Percentiles rank a stretch among this genome's conserved stretches.
phyloP scores from a whole-genome alignment of 805 yeast genomes.

The Candida andamanensis region DNA sequence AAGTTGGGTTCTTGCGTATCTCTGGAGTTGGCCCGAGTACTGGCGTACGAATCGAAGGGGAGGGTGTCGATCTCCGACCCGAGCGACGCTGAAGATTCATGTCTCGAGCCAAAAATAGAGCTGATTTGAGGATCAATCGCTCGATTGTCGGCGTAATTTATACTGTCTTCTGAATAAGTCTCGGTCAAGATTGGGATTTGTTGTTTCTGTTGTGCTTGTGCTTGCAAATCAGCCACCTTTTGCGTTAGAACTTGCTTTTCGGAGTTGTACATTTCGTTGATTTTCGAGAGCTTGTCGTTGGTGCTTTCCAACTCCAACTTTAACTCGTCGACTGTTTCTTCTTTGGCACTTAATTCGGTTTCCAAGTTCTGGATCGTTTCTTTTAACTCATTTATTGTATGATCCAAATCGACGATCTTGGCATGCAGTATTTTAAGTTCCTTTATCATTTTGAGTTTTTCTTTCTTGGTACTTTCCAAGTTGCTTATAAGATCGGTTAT shows the following conservation, averaged over 20 bases:
- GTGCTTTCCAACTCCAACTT: constrained; percentile 3
- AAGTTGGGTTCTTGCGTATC: constrained; percentile 1
- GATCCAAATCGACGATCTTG: constrained; percentile 1
- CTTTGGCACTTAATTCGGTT: constrained; percentile 1
- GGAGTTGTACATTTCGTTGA: constrained; percentile 25
- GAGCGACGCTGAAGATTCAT: not conserved
- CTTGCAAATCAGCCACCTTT: constrained; percentile 16
- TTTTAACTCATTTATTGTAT: not conserved
- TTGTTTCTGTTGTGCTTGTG: not conserved
- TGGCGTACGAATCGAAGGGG: constrained; percentile 3
- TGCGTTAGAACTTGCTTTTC: constrained; percentile 25
- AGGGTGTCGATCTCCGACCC: not conserved
- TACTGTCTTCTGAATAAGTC: not conserved
- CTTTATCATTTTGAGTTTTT: constrained; percentile 23
- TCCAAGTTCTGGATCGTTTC: constrained; percentile 2
- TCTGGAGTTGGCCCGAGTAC: constrained; percentile 4
- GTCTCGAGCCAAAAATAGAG: not conserved
- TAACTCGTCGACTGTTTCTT: constrained; percentile 13
- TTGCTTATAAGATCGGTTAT: constrained; percentile 29
- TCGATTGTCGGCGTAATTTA: not conserved
- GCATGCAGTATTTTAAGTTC: constrained; percentile 20
- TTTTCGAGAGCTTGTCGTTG: constrained; percentile 24
- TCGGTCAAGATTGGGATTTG: not conserved
- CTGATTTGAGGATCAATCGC: not conserved
- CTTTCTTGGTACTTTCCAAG: constrained; percentile 25